Evolutionary conservation across 2,329 filamentous ascomycete species (phyloP).

Genomic region (Escovopsis sp.): DNA sequence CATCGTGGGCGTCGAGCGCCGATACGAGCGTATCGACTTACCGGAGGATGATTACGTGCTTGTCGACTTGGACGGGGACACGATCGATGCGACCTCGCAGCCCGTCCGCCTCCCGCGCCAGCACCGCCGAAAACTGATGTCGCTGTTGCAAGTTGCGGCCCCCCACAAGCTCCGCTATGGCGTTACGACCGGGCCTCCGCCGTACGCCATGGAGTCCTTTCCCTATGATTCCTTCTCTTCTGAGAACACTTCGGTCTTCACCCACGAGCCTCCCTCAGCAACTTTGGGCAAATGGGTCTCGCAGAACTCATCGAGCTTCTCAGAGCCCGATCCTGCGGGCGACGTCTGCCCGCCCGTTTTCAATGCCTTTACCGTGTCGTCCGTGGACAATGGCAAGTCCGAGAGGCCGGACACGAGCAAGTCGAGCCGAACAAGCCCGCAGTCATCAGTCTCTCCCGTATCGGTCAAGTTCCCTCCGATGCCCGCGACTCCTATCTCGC

Average conservation of each 20-base stretch:
- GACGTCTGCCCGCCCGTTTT: slow-evolving; percentile 53
- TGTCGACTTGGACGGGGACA: slow-evolving; percentile 83
- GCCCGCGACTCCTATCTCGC: slow-evolving; percentile 64
- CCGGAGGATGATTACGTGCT: slow-evolving; percentile 93
- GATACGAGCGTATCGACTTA: slow-evolving; percentile 72
- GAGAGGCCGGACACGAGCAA: slow-evolving; percentile 68
- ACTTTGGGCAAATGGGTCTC: slow-evolving; percentile 74
- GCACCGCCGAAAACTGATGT: slow-evolving; percentile 76
- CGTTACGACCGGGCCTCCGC: slow-evolving; percentile 73
- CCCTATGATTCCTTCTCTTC: slow-evolving; percentile 81
- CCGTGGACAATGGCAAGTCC: slow-evolving; percentile 46
- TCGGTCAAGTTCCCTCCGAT: slow-evolving; percentile 64
- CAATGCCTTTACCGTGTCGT: slow-evolving; percentile 77
- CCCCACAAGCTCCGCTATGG: slow-evolving; percentile 80
- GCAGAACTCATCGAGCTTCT: slow-evolving; percentile 80
- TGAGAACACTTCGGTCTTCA: slow-evolving; percentile 71
- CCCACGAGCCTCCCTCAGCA: slow-evolving; percentile 50
- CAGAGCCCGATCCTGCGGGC: slow-evolving; percentile 41
- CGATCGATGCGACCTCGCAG: slow-evolving; percentile 67
- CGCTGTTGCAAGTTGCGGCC: slow-evolving; percentile 75
- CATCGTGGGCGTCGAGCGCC: slow-evolving; percentile 86
- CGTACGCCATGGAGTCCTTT: slow-evolving; percentile 85
- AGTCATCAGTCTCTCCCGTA: slow-evolving; percentile 56
- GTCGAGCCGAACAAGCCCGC: slow-evolving; percentile 46
- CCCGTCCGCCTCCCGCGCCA: slow-evolving; percentile 74